Evolutionary conservation across 331 rosid genomes (phyloP), one percentile per base, ranked within the genome.

Genomic region (Acacia pycnantha): DNA sequence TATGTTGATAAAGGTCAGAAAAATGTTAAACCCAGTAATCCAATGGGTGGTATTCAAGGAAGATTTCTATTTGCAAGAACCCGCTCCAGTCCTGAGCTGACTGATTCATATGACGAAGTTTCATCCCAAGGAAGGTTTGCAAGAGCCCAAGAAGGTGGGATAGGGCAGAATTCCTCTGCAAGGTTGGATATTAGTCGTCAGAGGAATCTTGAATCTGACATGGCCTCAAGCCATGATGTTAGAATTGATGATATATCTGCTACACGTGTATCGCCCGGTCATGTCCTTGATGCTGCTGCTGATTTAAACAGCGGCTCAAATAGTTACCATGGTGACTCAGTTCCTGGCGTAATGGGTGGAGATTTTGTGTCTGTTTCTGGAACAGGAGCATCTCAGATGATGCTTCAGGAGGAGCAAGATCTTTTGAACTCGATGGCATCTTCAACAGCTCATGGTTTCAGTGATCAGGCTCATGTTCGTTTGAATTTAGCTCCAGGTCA

Each of bases 401-500:
- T 89, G 97, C 90, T 86, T 46, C 95, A 90, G 74, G 97, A 90
- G 84, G 96, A 91, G 82, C 97, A 93, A 85, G 97, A 93, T 87
- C 82, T 88, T 83, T 88, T 90, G 79, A 91, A 91, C 87, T 81
- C 87, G 90, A 88, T 90, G 90, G 83, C 95, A 82, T 86, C 95
- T 64, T 81, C 92, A 37, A 18, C 88, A 18, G 84, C 84, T 48
- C 91, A 85, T 79, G 84, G 89, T 81, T 90, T 87, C 61, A 82
- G 84, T 81, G 91, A 92, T 77, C 93, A 82, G 51, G 86, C 84
- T 87, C 89, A 88, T 66, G 61, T 88, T 79, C 97, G 94, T 0
- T 11, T 93, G 82, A 90, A 82, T 85, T 71, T 91, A 84, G 82
- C 85, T 54, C 64, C 92, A 4, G 84, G 88, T 85, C 94, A 90